Evolutionary conservation across 371 early-diverging fungal species (phyloP).

Genomic region (Parasitella parasitica): DNA sequence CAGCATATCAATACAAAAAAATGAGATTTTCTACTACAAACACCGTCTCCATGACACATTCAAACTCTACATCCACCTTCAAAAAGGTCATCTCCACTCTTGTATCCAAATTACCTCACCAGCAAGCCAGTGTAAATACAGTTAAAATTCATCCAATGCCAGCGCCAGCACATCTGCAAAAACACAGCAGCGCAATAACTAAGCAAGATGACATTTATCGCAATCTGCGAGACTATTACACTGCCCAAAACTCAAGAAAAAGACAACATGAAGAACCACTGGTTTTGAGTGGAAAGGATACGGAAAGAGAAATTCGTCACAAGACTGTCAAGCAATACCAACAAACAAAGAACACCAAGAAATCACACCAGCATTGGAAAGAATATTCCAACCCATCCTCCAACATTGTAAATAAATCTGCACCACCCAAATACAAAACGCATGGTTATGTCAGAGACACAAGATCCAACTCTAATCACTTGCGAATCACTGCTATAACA

Average conservation of each 20-base stretch:
- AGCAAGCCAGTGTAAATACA: neutral
- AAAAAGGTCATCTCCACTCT: constrained; percentile 9
- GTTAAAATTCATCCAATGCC: neutral
- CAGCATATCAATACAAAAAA: neutral
- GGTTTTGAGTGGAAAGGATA: neutral
- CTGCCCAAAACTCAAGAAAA: neutral
- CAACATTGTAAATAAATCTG: constrained; percentile 7
- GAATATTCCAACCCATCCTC: constrained; percentile 8
- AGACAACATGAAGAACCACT: constrained; percentile 1
- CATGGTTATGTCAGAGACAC: constrained; percentile 24
- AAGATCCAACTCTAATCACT: constrained; percentile 17
- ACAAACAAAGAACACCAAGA: constrained; percentile 1
- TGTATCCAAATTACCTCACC: constrained; percentile 8
- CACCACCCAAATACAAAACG: constrained; percentile 10
- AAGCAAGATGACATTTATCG: constrained; percentile 12
- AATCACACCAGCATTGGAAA: constrained; percentile 10
- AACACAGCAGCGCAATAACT: neutral
- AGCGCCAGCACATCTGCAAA: neutral
- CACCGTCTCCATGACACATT: neutral
- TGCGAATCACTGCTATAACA: constrained; percentile 8
- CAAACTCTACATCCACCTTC: neutral
- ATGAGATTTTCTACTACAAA: constrained; percentile 15
- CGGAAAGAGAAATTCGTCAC: constrained; percentile 10
- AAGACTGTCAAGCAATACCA: constrained; percentile 19
- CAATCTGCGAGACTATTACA: constrained; percentile 13